Conservation (phyloP, 1,139 yeast species). For the Sugiyamaella castrensis region DNA sequence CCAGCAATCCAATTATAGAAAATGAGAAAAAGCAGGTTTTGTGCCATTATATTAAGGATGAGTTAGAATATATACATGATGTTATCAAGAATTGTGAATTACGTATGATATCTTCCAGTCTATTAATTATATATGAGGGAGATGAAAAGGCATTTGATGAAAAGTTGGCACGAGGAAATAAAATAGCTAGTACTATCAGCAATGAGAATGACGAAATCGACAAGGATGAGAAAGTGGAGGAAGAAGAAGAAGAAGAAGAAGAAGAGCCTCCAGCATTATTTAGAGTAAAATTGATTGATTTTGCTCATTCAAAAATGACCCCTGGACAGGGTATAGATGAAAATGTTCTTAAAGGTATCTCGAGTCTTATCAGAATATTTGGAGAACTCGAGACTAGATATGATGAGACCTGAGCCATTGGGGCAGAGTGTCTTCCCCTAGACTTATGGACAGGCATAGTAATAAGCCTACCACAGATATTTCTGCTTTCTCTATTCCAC, state of each 20-base stretch:
- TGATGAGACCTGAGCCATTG: neutral
- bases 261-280: constrained; percentile 42
- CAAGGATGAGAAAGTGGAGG: constrained; percentile 30
- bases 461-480: too few relatives aligned
- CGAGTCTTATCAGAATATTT: constrained; percentile 52
- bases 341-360: constrained; percentile 64
- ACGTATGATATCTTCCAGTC: constrained; percentile 69
- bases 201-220: constrained; percentile 34
- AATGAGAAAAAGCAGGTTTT: constrained; percentile 30
- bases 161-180: constrained; percentile 28
- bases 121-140: constrained; percentile 72
- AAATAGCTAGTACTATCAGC: constrained; percentile 25
- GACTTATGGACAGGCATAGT: too few relatives aligned
- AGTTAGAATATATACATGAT: constrained; percentile 64
- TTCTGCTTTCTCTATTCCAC: too few relatives aligned
- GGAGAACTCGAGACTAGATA: constrained; percentile 28
- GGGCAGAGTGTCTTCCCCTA: too few relatives aligned
- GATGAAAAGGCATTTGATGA: constrained; percentile 43
- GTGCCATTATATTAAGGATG: constrained; percentile 48
- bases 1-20: neutral
- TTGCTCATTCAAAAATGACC: constrained; percentile 75
- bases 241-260: constrained; percentile 31
- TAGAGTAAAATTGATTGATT: constrained; percentile 70
- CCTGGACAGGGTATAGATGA: constrained; percentile 71
- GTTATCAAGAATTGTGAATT: constrained; percentile 61